phyloP scores from a whole-genome alignment of 495 filamentous ascomycete genomes.

The Tirmania nivea region DNA sequence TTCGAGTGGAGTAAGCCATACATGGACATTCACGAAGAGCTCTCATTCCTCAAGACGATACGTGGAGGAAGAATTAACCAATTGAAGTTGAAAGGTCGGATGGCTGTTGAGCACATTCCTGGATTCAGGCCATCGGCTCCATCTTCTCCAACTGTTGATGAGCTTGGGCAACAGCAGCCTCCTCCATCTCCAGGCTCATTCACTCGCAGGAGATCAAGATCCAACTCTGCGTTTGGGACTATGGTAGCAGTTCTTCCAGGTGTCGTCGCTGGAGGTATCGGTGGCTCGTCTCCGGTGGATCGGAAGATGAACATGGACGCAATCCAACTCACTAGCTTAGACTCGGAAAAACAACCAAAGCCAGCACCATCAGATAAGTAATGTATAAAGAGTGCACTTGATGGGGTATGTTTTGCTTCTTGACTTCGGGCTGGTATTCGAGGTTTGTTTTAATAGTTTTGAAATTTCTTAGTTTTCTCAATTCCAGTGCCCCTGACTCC shows the following conservation, averaged over 20 bases:
- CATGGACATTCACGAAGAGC: conserved; percentile 54
- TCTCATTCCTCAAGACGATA: conserved; percentile 71
- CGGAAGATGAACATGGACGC: conserved; percentile 9
- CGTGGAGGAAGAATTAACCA: conserved; percentile 79
- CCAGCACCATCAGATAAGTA: too few species aligned
- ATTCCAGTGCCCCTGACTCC: too few species aligned
- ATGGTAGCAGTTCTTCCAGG: conserved; percentile 45
- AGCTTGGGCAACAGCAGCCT: neutral
- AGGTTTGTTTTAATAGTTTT: too few species aligned
- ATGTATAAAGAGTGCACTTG: too few species aligned
- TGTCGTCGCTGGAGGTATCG: conserved; percentile 49
- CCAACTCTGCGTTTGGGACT: conserved; percentile 42
- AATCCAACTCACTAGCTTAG: neutral
- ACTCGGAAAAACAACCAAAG: too few species aligned
- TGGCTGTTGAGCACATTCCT: conserved; percentile 24
- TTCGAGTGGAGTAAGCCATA: conserved; percentile 39
- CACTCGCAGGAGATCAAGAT: conserved; percentile 35
- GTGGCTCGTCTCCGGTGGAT: conserved; percentile 52
- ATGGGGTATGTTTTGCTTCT: too few species aligned
- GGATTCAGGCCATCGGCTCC: neutral
- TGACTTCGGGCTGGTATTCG: too few species aligned
- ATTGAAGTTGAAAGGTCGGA: conserved; percentile 55
- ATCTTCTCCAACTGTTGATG: neutral
- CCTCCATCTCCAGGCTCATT: conserved; percentile 9
- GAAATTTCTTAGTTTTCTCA: too few species aligned